These are phyloP conservation scores for Gnomoniopsis sp. DNA, from an alignment of 2,329 filamentous ascomycete species.

Conservation along the genomic window DNA sequence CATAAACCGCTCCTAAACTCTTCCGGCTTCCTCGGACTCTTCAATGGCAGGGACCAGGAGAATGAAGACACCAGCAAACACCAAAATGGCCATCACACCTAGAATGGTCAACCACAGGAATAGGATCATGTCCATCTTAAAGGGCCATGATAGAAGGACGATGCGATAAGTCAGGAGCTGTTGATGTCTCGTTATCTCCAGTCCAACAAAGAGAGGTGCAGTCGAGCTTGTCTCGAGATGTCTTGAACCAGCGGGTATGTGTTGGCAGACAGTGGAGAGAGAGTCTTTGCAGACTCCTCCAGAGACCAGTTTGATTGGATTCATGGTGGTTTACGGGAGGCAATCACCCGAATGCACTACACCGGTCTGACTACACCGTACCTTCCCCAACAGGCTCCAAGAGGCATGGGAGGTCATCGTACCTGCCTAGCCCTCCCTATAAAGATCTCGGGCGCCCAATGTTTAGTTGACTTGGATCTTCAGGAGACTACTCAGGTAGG, in stretches of 20 bases:
- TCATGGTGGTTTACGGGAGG: too few relatives aligned
- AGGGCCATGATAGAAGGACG: neutral
- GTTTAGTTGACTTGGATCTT: too few relatives aligned
- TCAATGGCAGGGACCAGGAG: constrained; percentile 12
- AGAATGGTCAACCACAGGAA: constrained; percentile 16
- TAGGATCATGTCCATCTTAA: constrained; percentile 18
- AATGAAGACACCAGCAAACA: constrained; percentile 13
- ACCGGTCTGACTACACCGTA: too few relatives aligned
- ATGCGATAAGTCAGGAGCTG: neutral
- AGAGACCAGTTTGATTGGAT: neutral
- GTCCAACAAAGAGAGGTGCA: neutral
- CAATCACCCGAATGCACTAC: too few relatives aligned
- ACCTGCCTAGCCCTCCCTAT: too few relatives aligned
- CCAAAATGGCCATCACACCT: constrained; percentile 14
- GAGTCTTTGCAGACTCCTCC: neutral
- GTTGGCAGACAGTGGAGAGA: neutral
- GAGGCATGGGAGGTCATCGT: too few relatives aligned
- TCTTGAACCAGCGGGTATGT: neutral
- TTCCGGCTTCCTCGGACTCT: constrained; percentile 1
- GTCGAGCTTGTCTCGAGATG: neutral
- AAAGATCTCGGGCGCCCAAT: too few relatives aligned
- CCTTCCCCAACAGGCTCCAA: too few relatives aligned
- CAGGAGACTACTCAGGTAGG: too few relatives aligned
- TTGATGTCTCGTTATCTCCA: neutral
- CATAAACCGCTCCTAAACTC: neutral